Conservation (phyloP, 495 filamentous ascomycete genomes). For the Talaromyces wortmannii region DNA sequence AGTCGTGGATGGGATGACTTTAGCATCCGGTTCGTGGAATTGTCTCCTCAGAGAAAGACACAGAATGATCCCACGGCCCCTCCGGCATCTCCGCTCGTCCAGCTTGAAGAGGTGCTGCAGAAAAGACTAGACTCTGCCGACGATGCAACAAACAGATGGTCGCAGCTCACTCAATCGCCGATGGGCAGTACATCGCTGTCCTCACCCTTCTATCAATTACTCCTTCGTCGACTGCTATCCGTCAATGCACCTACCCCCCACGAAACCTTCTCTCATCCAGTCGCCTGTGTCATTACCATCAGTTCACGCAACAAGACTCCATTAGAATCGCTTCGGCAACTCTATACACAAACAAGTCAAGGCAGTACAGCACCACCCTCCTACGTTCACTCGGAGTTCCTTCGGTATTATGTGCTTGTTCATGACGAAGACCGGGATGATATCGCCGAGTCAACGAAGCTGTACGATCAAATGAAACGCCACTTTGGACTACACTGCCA, state of each 20-base stretch:
- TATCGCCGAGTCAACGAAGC: constrained; percentile 74
- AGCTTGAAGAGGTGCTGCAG: constrained; percentile 57
- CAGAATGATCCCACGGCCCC: constrained; percentile 12
- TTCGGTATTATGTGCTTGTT: constrained; percentile 94
- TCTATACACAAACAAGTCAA: constrained; percentile 71
- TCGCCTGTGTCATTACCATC: constrained; percentile 93
- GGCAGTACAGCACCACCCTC: constrained; percentile 61
- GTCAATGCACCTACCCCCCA: constrained; percentile 68
- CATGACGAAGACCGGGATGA: constrained; percentile 95
- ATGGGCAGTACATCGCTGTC: constrained; percentile 19
- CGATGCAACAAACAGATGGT: constrained; percentile 22
- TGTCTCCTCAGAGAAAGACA: constrained; percentile 17
- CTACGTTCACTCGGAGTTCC: constrained; percentile 83
- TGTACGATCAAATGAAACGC: constrained; percentile 97
- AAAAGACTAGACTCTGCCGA: constrained; percentile 30
- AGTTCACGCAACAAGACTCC: constrained; percentile 77
- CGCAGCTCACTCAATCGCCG: constrained; percentile 24
- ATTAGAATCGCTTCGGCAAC: constrained; percentile 72
- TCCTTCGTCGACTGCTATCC: constrained; percentile 76
- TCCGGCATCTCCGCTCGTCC: constrained; percentile 27
- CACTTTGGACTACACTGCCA: constrained; percentile 96
- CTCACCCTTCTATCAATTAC: constrained; percentile 71
- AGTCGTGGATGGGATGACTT: constrained; percentile 85
- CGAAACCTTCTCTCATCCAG: constrained; percentile 91
- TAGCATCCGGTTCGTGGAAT: constrained; percentile 72